A percentile compares a stretch with the other conserved stretches of the same genome.
These are phyloP conservation scores for Penicillium alfredii DNA, from an alignment of 495 filamentous ascomycete species.

Conservation along the genomic window DNA sequence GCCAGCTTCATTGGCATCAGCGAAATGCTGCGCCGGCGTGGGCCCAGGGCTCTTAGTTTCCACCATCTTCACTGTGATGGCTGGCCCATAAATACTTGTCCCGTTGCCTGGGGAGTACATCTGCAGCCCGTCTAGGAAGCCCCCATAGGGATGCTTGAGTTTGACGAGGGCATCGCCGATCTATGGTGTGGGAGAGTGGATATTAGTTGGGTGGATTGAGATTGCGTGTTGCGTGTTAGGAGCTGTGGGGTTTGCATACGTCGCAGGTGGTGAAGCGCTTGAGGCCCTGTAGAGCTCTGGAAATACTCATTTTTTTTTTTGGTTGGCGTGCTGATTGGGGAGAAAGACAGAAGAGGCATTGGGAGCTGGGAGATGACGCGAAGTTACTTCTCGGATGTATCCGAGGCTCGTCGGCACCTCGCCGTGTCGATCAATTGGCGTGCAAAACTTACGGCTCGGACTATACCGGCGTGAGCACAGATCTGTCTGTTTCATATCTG, in stretches of 20 bases:
- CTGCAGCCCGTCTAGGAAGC: conserved; percentile 19
- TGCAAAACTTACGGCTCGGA: conserved; percentile 50
- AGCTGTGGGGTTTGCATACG: conserved; percentile 10
- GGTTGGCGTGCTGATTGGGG: no score
- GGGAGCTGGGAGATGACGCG: no score
- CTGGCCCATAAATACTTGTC: conserved; percentile 17
- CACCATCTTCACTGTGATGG: conserved; percentile 26
- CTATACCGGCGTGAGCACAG: conserved; percentile 62
- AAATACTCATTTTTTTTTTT: no score
- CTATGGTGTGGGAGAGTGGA: conserved; percentile 5
- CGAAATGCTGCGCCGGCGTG: conserved; percentile 13
- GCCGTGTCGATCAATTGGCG: no score
- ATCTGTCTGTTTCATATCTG: conserved; percentile 64
- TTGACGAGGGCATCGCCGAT: conserved; percentile 27
- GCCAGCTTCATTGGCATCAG: conserved; percentile 14
- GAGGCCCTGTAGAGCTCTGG: conserved; percentile 7
- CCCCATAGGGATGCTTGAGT: conserved; percentile 21
- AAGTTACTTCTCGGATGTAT: no score
- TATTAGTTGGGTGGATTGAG: not conserved
- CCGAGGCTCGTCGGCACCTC: no score
- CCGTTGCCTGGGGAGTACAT: conserved; percentile 12
- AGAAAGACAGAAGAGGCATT: no score
- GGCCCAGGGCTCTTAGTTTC: conserved; percentile 19
- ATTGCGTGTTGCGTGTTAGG: no score
- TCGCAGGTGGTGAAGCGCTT: conserved; percentile 17